Base-by-base conservation (phyloP, 1,139 yeast genomes). In the Diutina rugosa region DNA sequence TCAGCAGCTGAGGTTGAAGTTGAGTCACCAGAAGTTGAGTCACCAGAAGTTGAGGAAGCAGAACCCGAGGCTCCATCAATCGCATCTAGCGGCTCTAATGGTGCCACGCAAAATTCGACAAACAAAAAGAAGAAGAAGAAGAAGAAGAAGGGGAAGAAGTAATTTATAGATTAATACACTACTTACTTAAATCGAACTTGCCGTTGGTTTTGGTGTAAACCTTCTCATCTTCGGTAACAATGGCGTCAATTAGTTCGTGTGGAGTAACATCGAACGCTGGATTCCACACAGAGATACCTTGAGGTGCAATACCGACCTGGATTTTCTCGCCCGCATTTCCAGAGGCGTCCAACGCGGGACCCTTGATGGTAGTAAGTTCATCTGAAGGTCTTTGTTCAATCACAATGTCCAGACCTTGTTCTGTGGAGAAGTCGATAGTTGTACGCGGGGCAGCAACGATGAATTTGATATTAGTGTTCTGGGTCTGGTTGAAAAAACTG, bases 261-360 rank as follows among this genome's bases (percentile, higher is more conserved):
- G 97, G 96, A 7, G 98, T 90, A 12, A 93, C 91, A 67, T 93
- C 99, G 64, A 93, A 93, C 0, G 97, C 87, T 1, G 99, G 99
- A 65, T 93, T 93, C 97, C 98, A 93, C 1, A 90, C 96, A 3
- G 78, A 74, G 47, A 91, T 87, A 0, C 87, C 88, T 1, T 88
- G 87, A 2, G 97, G 95, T 0, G 97, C 96, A 57, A 88, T 80
- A 41, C 89, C 87, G n/a, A 90, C 87, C 41, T 74, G 72, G 6
- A 63, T 44, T 59, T 80, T 81, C 4, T 80, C 82, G 35, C 80
- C 78, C 1, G 72, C 67, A 4, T 56, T 58, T 1, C 74, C 74
- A 30, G 71, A 68, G 1, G 61, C 2, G 70, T 67, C 38, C 73
- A 18, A 61, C 44, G 57, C 73, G 66, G 61, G 90, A 21, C 98